Evolutionary conservation across 1,284 basidiomycete species (phyloP).

Genomic region (Leucoagaricus sp.): DNA sequence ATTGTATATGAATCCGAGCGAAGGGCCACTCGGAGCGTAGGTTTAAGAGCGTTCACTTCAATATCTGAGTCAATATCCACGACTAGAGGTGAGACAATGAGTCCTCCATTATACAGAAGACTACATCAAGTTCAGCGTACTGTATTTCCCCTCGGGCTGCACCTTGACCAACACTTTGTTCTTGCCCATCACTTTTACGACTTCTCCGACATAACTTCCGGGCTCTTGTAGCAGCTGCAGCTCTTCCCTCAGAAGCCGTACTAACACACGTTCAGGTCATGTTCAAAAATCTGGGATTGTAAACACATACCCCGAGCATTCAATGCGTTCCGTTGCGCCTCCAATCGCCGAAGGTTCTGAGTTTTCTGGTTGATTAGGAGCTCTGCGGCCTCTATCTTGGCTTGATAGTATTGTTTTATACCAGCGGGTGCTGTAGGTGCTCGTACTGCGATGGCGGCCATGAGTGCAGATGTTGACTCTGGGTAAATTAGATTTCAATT

Average conservation of each 20-base stretch:
- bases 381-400: conserved; percentile 94
- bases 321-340: conserved; percentile 95
- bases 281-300: neutral
- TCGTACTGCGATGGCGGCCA: conserved; percentile 55
- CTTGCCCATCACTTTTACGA: conserved; percentile 99
- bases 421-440: conserved; percentile 56
- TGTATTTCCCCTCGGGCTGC: conserved; percentile 98
- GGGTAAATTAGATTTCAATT: neutral
- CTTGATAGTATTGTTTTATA: conserved; percentile 90
- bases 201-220: conserved; percentile 96
- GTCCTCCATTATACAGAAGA: neutral
- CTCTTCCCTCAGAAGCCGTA: conserved; percentile 89
- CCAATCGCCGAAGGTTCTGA: conserved; percentile 92
- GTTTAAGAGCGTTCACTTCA: conserved; percentile 79
- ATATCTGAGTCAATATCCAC: conserved; percentile 94
- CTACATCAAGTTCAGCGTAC: conserved; percentile 45
- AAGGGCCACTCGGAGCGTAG: conserved; percentile 91
- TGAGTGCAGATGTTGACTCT: conserved; percentile 8
- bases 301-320: conserved; percentile 80
- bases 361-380: conserved; percentile 95
- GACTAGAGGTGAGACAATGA: conserved; percentile 48
- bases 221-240: conserved; percentile 95
- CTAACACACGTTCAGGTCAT: conserved; percentile 37
- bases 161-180: conserved; percentile 98
- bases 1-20: conserved; percentile 96